Base-by-base conservation (phyloP, 768 basidiomycete genomes). In the Boletus patriciae region DNA sequence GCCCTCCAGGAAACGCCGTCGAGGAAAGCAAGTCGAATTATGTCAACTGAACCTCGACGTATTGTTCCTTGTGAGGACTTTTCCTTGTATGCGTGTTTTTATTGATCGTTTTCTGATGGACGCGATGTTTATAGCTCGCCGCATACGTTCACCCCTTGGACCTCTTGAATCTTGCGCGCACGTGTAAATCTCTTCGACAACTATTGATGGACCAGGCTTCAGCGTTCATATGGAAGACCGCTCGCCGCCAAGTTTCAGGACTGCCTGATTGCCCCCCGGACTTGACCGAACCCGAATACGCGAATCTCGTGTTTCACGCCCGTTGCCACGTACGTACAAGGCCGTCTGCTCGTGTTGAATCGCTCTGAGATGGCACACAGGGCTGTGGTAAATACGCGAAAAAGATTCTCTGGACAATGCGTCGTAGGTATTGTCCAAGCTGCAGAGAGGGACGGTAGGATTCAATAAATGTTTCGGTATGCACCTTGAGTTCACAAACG, bases 211-310 rank as follows among this genome's bases (percentile, higher is more conserved):
- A 47, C 43, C 61, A 52, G 53, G 23, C 72, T 56, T 53, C 70
- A 63, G 48, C 58, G 67, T 58, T 71, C 55, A 50, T 72, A 58
- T 59, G 72, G 70, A 64, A 53, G 45, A 42, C 51, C 9, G 59
- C 54, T 6, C 71, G 78, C 19, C 50, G 50, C 13, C 73, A 71
- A 47, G 64, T 77, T 13, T 50, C 61, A 21, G 74, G 69, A 9
- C 68, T 81, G 7, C 81, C 81, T 4, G 49, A 51, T 4, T 56
- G 49, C 43, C 49, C 55, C 10, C 21, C 2, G 5, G 55, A 56
- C 27, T 16, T 50, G 36, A 70, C 62, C 19, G 80, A 82, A 52
- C 74, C 74, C 0, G 72, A 78, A 55, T 81, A 76, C 56, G 75
- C 76, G 21, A 76, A 70, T 51, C 73, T 83, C 13, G 71, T 70